These are phyloP conservation scores for Spergularia bocconei DNA, from an alignment of 148 eudicot species.

Conservation along the genomic window DNA sequence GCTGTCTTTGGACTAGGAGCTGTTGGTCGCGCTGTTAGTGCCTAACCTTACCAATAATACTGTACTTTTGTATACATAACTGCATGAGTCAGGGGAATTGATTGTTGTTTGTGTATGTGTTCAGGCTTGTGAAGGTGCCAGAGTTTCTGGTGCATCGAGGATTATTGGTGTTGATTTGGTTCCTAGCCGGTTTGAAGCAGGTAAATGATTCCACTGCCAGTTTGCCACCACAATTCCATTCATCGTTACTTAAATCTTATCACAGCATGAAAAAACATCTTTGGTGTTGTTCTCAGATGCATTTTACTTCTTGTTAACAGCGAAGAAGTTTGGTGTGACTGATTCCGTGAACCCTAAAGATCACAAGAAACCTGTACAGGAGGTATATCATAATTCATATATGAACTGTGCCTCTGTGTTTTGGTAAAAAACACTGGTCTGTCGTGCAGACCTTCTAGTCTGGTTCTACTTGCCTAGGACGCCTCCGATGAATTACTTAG, in stretches of 20 bases:
- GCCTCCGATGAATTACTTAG: too few relatives aligned
- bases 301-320: conserved; percentile 24
- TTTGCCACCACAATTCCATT: neutral
- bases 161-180: conserved; percentile 57
- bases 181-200: conserved; percentile 33
- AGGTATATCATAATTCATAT: conserved; percentile 33
- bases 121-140: conserved; percentile 62
- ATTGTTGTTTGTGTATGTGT: conserved; percentile 1
- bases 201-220: conserved; percentile 4
- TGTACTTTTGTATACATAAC: neutral
- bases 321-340: conserved; percentile 52
- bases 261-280: too few relatives aligned
- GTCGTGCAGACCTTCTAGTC: too few relatives aligned
- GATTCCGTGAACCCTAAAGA: conserved; percentile 56
- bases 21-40: conserved; percentile 72
- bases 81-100: neutral
- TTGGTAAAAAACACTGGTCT: too few relatives aligned
- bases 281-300: too few relatives aligned
- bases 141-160: conserved; percentile 56
- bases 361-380: conserved; percentile 41
- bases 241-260: too few relatives aligned
- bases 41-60: too few relatives aligned
- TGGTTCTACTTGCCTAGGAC: too few relatives aligned
- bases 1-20: conserved; percentile 79
- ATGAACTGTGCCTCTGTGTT: too few relatives aligned